Base-by-base conservation (phyloP, 352 stramenopile genomes). In the Salisapilia sapeloensis region DNA sequence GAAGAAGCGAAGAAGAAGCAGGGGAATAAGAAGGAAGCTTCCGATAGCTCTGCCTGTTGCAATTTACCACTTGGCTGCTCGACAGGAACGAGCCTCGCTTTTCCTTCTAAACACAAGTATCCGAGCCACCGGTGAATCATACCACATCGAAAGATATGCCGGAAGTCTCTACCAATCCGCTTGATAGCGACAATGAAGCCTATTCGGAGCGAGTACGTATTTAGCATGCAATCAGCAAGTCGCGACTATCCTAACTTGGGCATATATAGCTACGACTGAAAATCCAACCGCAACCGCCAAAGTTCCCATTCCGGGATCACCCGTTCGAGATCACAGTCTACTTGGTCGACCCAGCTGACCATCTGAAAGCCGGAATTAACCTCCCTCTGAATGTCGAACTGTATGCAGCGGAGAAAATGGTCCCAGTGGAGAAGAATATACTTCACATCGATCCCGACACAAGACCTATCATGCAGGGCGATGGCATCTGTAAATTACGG, bases 261-360 rank as follows among this genome's bases (percentile, higher is more conserved):
- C n/a, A 25, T 22, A 16, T 38, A 18, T 35, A 77, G 58, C 46
- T 87, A 33, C 60, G 65, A 2, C 41, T 91, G 15, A 91, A 91
- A 45, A 85, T 87, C 45, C 69, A 86, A 49, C 75, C 75, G 3
- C 57, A 78, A 21, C 75, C 75, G 29, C 75, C 75, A 23, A 74
- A 85, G 44, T 91, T 91, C 39, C 75, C 75, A 9, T 91, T 85
- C 55, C 74, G 71, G 14, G 57, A 80, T 48, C 66, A 87, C 34
- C 66, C 69, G 24, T 91, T 91, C 40, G 75, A 91, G 13, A 63
- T 91, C 33, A 87, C 71, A 0, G 67, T 91, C 33, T 91, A 84
- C 36, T 65, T 91, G 21, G 75, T 91, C n/a, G 71, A 86, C 35
- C 42, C 62, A 4, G 58, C 71, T 1, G 75, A 86, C 19, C 66